Conservation (phyloP, 2,329 filamentous ascomycete species). For the Plenodomus lindquistii region DNA sequence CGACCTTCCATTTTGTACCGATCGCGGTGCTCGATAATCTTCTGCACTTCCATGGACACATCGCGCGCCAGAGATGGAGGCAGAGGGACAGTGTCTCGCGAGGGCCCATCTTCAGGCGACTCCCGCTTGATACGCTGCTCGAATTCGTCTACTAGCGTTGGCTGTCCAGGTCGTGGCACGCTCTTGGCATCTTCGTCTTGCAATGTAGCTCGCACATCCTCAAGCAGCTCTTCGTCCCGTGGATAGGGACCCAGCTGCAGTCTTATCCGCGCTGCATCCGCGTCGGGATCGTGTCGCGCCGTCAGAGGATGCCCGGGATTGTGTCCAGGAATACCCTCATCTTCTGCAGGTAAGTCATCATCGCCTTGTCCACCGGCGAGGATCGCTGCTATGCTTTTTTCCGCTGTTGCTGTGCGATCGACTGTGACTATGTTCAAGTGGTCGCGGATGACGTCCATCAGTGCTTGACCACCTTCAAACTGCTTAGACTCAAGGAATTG, state of each 20-base stretch:
- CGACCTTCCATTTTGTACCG: constrained; percentile 85
- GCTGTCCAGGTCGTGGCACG: constrained; percentile 70
- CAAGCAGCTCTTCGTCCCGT: constrained; percentile 79
- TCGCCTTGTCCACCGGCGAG: constrained; percentile 59
- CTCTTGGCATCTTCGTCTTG: constrained; percentile 81
- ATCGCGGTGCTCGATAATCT: constrained; percentile 89
- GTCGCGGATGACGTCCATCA: constrained; percentile 72
- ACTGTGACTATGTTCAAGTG: constrained; percentile 63
- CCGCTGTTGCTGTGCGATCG: constrained; percentile 58
- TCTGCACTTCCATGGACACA: constrained; percentile 91
- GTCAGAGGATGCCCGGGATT: constrained; percentile 66
- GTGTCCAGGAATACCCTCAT: constrained; percentile 71
- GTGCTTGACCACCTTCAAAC: constrained; percentile 75
- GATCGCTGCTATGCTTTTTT: constrained; percentile 64
- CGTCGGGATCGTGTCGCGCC: constrained; percentile 61
- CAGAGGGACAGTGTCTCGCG: constrained; percentile 76
- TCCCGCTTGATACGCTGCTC: constrained; percentile 88
- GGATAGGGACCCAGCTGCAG: constrained; percentile 81
- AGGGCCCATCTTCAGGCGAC: constrained; percentile 82
- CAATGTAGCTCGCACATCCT: constrained; percentile 84
- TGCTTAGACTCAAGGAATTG: constrained; percentile 88
- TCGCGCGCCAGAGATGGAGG: constrained; percentile 88
- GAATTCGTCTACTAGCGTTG: constrained; percentile 82
- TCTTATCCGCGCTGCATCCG: constrained; percentile 53
- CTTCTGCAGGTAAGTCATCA: constrained; percentile 63